A percentile compares a stretch with the other conserved stretches of the same genome.
Evolutionary conservation across 192 early-diverging fungal genomes (phyloP).

Genomic region (Coemansia aciculifera): DNA sequence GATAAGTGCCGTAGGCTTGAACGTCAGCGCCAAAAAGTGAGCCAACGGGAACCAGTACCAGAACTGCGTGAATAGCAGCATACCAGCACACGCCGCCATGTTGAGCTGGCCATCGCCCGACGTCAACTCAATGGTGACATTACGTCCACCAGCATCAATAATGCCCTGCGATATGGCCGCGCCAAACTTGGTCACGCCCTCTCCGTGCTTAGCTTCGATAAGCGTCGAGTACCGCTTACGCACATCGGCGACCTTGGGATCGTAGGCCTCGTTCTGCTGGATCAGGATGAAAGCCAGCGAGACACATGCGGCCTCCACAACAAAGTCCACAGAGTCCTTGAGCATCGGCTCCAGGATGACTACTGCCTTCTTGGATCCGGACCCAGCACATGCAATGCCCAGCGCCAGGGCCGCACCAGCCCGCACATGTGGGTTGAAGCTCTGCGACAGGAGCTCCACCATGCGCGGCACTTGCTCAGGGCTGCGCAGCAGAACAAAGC

Average conservation of each 20-base stretch:
- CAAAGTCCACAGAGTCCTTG: conserved; percentile 97
- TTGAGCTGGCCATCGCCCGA: conserved; percentile 85
- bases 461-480: conserved; percentile 97
- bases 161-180: conserved; percentile 96
- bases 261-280: conserved; percentile 87
- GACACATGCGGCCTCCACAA: conserved; percentile 95
- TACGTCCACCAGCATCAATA: conserved; percentile 97
- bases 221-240: conserved; percentile 86
- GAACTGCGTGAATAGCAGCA: conserved; percentile 98
- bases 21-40: conserved; percentile 92
- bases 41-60: conserved; percentile 99
- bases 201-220: conserved; percentile 90
- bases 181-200: conserved; percentile 92
- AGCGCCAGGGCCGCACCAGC: conserved; percentile 95
- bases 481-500: conserved; percentile 91
- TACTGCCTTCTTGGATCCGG: conserved; percentile 87
- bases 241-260: conserved; percentile 79
- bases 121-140: conserved; percentile 92
- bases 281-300: conserved; percentile 94
- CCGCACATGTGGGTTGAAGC: conserved; percentile 98
- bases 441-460: conserved; percentile 95
- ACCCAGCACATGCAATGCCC: conserved; percentile 97
- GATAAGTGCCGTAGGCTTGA: conserved; percentile 94
- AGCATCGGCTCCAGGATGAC: conserved; percentile 95
- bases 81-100: conserved; percentile 97